These are phyloP conservation scores for Clonostachys solani DNA, from an alignment of 2,329 filamentous ascomycete species.

Conservation along the genomic window DNA sequence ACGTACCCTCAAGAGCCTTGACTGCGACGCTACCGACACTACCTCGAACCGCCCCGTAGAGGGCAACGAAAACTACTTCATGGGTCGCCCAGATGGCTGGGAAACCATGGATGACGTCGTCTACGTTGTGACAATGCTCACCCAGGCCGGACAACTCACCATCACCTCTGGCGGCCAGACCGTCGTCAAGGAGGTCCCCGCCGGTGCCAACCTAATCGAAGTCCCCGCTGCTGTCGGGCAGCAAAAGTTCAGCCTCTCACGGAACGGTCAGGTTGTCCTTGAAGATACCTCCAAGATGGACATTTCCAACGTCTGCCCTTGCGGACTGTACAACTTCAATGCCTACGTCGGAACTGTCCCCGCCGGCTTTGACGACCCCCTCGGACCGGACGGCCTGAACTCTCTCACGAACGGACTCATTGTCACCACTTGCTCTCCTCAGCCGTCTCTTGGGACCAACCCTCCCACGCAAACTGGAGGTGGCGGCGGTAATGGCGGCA, in stretches of 20 bases:
- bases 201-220: conserved; percentile 36
- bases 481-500: no score
- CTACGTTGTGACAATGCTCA: conserved; percentile 47
- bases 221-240: conserved; percentile 40
- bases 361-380: conserved; percentile 21
- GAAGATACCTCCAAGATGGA: conserved; percentile 43
- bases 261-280: conserved; percentile 33
- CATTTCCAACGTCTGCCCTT: conserved; percentile 41
- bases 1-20: conserved; percentile 35
- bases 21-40: conserved; percentile 49
- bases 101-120: conserved; percentile 42
- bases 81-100: conserved; percentile 43
- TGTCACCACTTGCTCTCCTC: conserved; percentile 15
- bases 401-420: conserved; percentile 17
- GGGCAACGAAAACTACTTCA: conserved; percentile 44
- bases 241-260: conserved; percentile 39
- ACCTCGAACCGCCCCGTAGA: conserved; percentile 38
- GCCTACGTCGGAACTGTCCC: conserved; percentile 48
- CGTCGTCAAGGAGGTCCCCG: conserved; percentile 36
- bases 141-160: conserved; percentile 33
- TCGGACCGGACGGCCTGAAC: conserved; percentile 23
- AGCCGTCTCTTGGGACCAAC: no score
- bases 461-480: no score
- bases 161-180: conserved; percentile 38
- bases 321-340: conserved; percentile 54